Conservation (phyloP, 202 grass and related monocot species). For the Carex sylvatica region DNA sequence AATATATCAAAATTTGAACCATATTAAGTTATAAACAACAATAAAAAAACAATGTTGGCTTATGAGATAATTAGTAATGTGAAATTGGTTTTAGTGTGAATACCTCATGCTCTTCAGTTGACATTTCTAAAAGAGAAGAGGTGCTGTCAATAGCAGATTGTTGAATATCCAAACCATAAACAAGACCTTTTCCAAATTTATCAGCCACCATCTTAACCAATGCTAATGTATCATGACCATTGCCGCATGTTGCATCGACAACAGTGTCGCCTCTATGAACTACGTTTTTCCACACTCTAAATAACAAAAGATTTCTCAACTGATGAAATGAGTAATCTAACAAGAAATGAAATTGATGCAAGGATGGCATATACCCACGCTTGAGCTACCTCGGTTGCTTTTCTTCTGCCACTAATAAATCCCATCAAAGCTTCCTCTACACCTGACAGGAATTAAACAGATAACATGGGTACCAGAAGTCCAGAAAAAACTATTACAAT, state of each 20-base stretch:
- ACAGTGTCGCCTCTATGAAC: constrained; percentile 64
- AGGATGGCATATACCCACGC: constrained; percentile 52
- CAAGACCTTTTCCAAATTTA: constrained; percentile 42
- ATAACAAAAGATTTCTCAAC: neutral
- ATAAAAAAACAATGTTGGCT: neutral
- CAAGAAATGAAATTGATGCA: neutral
- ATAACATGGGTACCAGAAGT: neutral
- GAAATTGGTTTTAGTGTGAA: constrained; percentile 23
- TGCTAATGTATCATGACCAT: constrained; percentile 72
- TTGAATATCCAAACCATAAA: constrained; percentile 89
- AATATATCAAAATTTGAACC: neutral
- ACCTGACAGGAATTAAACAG: constrained; percentile 33
- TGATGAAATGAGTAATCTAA: neutral
- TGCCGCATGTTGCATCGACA: constrained; percentile 92
- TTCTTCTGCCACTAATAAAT: constrained; percentile 65
- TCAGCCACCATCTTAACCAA: constrained; percentile 75
- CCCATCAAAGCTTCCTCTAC: constrained; percentile 59
- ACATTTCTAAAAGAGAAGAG: constrained; percentile 54
- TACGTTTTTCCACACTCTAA: constrained; percentile 75
- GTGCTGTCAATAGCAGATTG: constrained; percentile 61
- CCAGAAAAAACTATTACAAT: neutral
- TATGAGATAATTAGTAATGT: neutral
- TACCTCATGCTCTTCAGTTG: constrained; percentile 50
- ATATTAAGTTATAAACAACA: neutral
- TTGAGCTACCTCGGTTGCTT: constrained; percentile 89